These are phyloP conservation scores for Cyclotella kingstonii DNA, from an alignment of 108 stramenopile species.

Conservation along the genomic window DNA sequence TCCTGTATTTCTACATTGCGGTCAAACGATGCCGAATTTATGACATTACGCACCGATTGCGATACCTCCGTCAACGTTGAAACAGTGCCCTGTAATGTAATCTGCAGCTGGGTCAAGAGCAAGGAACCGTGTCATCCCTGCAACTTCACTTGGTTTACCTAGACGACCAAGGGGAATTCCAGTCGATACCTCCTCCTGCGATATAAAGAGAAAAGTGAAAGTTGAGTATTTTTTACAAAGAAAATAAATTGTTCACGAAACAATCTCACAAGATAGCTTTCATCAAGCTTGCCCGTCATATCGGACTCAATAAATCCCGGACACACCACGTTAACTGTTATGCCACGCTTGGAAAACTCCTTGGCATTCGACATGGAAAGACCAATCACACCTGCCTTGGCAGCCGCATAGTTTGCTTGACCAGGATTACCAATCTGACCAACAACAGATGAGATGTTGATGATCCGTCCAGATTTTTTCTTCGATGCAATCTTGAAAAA, in stretches of 20 bases:
- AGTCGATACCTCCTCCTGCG: slow-evolving; percentile 54
- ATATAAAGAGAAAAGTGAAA: background rate
- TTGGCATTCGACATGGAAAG: slow-evolving; percentile 89
- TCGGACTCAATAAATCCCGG: slow-evolving; percentile 91
- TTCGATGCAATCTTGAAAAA: slow-evolving; percentile 87
- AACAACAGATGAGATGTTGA: slow-evolving; percentile 96
- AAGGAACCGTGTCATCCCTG: slow-evolving; percentile 85
- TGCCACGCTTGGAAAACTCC: slow-evolving; percentile 80
- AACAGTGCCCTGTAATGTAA: slow-evolving; percentile 91
- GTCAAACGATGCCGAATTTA: background rate
- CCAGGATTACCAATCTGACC: slow-evolving; percentile 97
- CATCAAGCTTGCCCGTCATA: slow-evolving; percentile 74
- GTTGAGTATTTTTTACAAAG: background rate
- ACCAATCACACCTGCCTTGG: slow-evolving; percentile 91
- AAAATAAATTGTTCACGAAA: background rate
- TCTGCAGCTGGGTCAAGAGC: slow-evolving; percentile 88
- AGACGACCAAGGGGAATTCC: slow-evolving; percentile 84
- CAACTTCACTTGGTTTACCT: slow-evolving; percentile 90
- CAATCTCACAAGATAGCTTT: slow-evolving; percentile 50
- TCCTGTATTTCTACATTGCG: too few relatives aligned
- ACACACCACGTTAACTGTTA: slow-evolving; percentile 85
- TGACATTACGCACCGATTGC: slow-evolving; percentile 84
- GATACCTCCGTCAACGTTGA: slow-evolving; percentile 97
- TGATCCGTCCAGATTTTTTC: slow-evolving; percentile 91
- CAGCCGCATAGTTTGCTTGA: slow-evolving; percentile 94